Evolutionary conservation across 495 filamentous ascomycete genomes (phyloP).

Genomic region (Hypoxylon cercidicola): DNA sequence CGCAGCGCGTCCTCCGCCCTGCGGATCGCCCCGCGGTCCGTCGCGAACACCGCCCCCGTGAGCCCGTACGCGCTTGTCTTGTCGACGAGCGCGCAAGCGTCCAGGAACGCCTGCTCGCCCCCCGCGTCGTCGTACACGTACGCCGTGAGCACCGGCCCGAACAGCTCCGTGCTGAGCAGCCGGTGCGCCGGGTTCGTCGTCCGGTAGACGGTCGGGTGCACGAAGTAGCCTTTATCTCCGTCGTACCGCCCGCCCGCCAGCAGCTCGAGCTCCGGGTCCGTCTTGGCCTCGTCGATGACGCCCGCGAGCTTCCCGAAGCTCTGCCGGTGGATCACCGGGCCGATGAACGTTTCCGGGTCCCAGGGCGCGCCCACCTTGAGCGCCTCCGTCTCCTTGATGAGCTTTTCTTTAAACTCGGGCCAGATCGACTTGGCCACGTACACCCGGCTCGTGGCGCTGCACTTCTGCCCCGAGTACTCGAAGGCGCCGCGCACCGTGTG

Average conservation of each 20-base stretch:
- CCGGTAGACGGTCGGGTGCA: conserved; percentile 78
- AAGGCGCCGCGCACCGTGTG: conserved; percentile 89
- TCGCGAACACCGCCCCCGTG: conserved; percentile 81
- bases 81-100: conserved; percentile 68
- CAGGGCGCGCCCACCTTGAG: conserved; percentile 76
- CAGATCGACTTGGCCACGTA: conserved; percentile 79
- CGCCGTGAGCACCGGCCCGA: conserved; percentile 75
- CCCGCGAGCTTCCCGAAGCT: conserved; percentile 76
- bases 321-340: conserved; percentile 78
- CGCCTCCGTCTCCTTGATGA: conserved; percentile 72
- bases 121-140: conserved; percentile 77
- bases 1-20: conserved; percentile 77
- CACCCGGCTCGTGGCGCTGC: conserved; percentile 79
- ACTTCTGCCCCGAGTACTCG: conserved; percentile 93
- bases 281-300: conserved; percentile 74
- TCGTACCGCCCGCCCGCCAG: conserved; percentile 78
- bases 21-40: conserved; percentile 73
- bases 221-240: conserved; percentile 72
- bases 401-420: conserved; percentile 68
- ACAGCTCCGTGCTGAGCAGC: conserved; percentile 77
- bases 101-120: conserved; percentile 63
- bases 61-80: conserved; percentile 77
- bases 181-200: conserved; percentile 68
- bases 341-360: conserved; percentile 76
- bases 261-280: conserved; percentile 69